Evolutionary conservation across 441 rosid genomes (phyloP).

Genomic region (Gossypium lobatum): DNA sequence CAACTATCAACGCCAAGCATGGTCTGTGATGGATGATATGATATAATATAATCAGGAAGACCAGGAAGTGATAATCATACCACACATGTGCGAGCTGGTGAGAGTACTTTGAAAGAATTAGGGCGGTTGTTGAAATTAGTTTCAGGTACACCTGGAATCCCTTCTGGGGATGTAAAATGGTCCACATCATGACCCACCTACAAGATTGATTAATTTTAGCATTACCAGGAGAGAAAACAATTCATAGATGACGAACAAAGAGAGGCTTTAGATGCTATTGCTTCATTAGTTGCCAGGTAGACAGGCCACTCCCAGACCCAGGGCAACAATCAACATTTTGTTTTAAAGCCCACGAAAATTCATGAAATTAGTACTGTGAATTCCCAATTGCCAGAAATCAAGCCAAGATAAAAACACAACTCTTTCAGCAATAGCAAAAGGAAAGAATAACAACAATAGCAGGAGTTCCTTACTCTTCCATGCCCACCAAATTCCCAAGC

Average conservation of each 20-base stretch:
- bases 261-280: background rate
- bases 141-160: constrained; percentile 73
- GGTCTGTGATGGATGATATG: background rate
- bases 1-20: background rate
- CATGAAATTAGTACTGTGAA: background rate
- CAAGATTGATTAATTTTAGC: constrained; percentile 18
- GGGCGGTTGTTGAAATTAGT: constrained; percentile 84
- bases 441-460: constrained; percentile 7
- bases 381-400: background rate
- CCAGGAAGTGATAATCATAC: constrained; percentile 27
- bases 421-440: background rate
- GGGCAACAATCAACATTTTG: background rate
- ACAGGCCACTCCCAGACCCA: background rate
- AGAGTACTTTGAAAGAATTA: constrained; percentile 67
- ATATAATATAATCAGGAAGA: background rate
- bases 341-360: background rate
- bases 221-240: constrained; percentile 2
- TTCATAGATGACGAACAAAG: background rate
- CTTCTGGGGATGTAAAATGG: constrained; percentile 76
- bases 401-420: background rate
- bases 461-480: constrained; percentile 56
- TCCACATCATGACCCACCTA: constrained; percentile 65
- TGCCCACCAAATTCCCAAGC: constrained; percentile 65
- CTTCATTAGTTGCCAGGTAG: background rate
- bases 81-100: constrained; percentile 64